A percentile compares a stretch with the other conserved stretches of the same genome.
Evolutionary conservation across 2,329 filamentous ascomycete genomes (phyloP).

Genomic region (Trichoderma sp.): DNA sequence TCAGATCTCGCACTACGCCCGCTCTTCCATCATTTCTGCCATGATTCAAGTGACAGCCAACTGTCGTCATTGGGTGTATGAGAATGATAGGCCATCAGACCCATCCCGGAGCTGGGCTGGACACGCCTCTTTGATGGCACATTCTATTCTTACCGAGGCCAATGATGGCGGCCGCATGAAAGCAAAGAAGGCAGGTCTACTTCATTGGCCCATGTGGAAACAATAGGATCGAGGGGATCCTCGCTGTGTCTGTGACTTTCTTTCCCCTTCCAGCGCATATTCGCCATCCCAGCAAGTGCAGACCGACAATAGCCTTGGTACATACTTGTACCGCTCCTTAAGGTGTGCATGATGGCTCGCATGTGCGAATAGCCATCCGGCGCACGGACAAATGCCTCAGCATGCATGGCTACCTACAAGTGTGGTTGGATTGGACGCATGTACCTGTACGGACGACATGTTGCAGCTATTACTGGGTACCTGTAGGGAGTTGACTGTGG

Average conservation of each 20-base stretch:
- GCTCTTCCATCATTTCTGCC: conserved; percentile 7
- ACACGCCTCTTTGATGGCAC: background rate
- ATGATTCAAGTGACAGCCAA: conserved; percentile 15
- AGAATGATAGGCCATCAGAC: background rate
- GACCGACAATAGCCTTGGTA: background rate
- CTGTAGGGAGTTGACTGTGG: background rate
- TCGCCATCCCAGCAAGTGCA: background rate
- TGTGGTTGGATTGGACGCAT: conserved; percentile 8
- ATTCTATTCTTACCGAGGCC: background rate
- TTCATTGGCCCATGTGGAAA: background rate
- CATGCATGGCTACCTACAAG: conserved; percentile 13
- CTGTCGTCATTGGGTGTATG: conserved; percentile 12
- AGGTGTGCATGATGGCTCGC: background rate
- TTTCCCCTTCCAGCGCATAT: background rate
- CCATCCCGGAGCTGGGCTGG: background rate
- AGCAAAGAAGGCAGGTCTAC: background rate
- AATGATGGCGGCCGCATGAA: background rate
- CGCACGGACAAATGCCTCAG: background rate
- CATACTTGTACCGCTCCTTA: background rate
- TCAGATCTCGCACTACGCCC: conserved; percentile 27
- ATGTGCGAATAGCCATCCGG: background rate
- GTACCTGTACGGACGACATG: background rate
- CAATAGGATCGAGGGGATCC: background rate
- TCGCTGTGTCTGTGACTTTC: background rate
- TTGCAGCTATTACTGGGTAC: background rate